Evolutionary conservation across 2,329 filamentous ascomycete genomes (phyloP), one percentile per base, ranked within the genome.

Genomic region (Truncatella angustata): DNA sequence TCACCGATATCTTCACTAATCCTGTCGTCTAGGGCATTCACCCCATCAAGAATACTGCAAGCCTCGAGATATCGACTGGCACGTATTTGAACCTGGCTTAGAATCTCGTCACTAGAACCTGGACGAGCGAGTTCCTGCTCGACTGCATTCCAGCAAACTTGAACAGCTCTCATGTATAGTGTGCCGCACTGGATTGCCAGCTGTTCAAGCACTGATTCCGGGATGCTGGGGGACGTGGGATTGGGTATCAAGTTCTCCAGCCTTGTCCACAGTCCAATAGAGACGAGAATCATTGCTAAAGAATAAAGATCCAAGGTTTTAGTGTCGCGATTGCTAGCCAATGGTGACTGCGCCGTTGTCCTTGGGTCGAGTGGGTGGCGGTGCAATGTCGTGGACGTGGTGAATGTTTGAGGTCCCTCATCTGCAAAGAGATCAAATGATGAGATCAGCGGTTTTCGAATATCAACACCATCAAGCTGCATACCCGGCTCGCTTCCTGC

Each of bases 221-320:
- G 71, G 23, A 88, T 79, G 62, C 77, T 77, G 11, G 83, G 66
- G 0, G 71, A 69, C 40, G 67, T 75, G 61, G 62, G 73, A 34
- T 71, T 69, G 0, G 76, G 66, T 1, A 76, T 72, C 0, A 84
- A 69, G 16, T 76, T 73, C 50, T 83, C 80, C 0, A 91, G 74
- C 10, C 82, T 85, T 3, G 81, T 83, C 89, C 89, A 93, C 7
- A 92, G 70, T 5, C 89, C 89, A 49, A 92, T 83, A 5, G 89
- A 89, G 3, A 91, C 73, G 0, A 93, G 75, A 4, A 91, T 72
- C 71, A 91, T 81, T 16, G 87, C 87, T 1, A 93, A 74, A 5
- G 87, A 85, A 64, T 91, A 91, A 2, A 92, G 71, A 55, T 92
- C 89, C 28, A 84, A 71, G 1, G 81, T 77, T 35, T 82, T 80